These are phyloP conservation scores for Cenchrus fungigraminus DNA, from an alignment of 176 grass and related monocot species.

Conservation along the genomic window DNA sequence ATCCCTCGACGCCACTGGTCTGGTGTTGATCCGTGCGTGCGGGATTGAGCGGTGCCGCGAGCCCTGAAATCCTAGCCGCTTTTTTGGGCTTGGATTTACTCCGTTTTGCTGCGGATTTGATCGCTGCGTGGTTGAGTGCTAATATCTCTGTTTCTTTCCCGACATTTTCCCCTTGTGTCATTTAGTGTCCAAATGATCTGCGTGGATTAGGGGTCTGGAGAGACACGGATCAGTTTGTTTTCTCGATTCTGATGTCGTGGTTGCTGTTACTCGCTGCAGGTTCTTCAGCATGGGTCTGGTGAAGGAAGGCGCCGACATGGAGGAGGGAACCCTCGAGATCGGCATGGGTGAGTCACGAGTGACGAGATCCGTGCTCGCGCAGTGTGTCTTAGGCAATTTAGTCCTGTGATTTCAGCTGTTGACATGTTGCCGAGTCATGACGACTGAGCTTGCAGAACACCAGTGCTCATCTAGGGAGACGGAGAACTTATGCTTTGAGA, in stretches of 20 bases:
- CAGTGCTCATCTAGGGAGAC: background rate
- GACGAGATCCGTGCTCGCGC: background rate
- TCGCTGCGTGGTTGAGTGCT: background rate
- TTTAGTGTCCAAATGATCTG: background rate
- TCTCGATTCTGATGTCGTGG: constrained; percentile 8
- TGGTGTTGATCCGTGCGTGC: background rate
- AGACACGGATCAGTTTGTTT: constrained; percentile 9
- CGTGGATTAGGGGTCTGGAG: background rate
- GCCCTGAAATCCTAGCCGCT: background rate
- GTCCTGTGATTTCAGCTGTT: constrained; percentile 9
- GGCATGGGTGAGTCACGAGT: constrained; percentile 64
- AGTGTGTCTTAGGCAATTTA: background rate
- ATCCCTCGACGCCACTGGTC: background rate
- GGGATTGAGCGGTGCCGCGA: background rate
- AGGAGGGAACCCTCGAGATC: constrained; percentile 78
- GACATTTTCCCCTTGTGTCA: background rate
- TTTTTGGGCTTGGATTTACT: background rate
- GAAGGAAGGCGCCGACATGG: constrained; percentile 65
- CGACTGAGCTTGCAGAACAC: background rate
- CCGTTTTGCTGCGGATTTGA: background rate
- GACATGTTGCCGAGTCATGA: background rate
- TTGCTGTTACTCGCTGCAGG: constrained; percentile 35
- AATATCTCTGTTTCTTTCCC: background rate
- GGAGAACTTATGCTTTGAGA: background rate
- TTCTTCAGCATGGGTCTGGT: constrained; percentile 71